Evolutionary conservation across 345 rosid species (phyloP).

Genomic region (Sonneratia alba): DNA sequence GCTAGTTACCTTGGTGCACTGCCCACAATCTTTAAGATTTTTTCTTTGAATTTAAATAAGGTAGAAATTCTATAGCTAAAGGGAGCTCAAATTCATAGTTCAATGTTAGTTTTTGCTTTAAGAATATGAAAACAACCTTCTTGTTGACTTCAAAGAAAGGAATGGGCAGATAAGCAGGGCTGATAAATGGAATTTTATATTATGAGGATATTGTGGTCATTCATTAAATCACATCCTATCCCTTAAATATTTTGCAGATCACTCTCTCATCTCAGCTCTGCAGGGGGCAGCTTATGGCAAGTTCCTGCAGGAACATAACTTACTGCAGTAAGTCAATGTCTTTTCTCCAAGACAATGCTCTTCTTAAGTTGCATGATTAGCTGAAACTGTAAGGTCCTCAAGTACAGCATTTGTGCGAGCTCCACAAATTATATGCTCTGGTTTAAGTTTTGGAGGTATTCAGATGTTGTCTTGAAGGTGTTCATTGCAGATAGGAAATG

Average conservation of each 20-base stretch:
- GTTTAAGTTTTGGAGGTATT: neutral
- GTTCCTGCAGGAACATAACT: neutral
- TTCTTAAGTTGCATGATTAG: neutral
- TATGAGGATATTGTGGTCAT: neutral
- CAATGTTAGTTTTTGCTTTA: neutral
- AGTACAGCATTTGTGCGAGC: neutral
- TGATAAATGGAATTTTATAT: neutral
- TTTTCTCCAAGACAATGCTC: neutral
- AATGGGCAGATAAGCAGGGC: neutral
- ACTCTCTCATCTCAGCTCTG: neutral
- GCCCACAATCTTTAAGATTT: neutral
- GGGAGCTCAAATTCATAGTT: neutral
- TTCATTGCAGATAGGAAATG: too few species aligned
- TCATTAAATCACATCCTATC: neutral
- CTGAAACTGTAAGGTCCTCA: neutral
- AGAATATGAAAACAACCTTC: neutral
- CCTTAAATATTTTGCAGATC: slow-evolving; percentile 3
- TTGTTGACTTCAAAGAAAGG: neutral
- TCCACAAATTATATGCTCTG: neutral
- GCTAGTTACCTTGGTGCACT: neutral
- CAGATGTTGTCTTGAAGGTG: too few species aligned
- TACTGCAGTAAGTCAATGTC: neutral
- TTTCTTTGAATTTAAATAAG: neutral
- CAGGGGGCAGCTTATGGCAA: neutral
- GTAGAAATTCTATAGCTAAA: neutral